Evolutionary conservation across 1,139 yeast genomes (phyloP), one percentile per base, ranked within the genome.

Genomic region (Saccharomycopsis hybrid): DNA sequence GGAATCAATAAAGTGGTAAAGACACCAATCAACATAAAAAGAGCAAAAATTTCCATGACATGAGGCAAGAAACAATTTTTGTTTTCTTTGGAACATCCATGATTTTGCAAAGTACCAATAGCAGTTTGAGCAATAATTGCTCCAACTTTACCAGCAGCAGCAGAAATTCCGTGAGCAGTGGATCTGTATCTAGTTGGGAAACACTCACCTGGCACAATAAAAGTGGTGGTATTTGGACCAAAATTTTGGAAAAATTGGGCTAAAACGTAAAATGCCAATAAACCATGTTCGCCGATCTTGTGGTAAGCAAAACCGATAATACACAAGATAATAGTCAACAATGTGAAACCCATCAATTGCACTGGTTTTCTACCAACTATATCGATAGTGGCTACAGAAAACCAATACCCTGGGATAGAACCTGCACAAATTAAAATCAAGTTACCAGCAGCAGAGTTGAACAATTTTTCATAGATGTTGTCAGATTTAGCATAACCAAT

Each of bases 131-230:
- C 97, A 71, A 92, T 79, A 59, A 92, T 87, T 54, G 98, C 97
- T 74, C 98, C 98, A 59, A 86, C 75, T 72, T 92, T 92, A 78
- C 98, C 98, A 48, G 81, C 66, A 50, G 96, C 97, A 58, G 98
- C 98, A 59, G 96, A 87, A 57, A 92, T 72, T 76, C 98, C 98
- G 66, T 92, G 98, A 52, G 97, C 97, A 59, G 97, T 83, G 44
- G 97, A 92, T 80, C 98, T 87, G 73, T 90, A 88, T 71, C 95
- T 80, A 48, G 98, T 92, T 66, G 98, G 98, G 88, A 77, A 92
- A 64, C 83, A 77, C 74, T 92, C 98, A 69, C 97, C 98, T 46
- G 98, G 97, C 61, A 88, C 80, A 62, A 92, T 78, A 71, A 92
- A 92, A 53, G 98, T 92, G 48, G 97, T 94, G 55, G 92, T 79